Conservation (phyloP, 495 filamentous ascomycete genomes). For the Penicillium turbatum region DNA sequence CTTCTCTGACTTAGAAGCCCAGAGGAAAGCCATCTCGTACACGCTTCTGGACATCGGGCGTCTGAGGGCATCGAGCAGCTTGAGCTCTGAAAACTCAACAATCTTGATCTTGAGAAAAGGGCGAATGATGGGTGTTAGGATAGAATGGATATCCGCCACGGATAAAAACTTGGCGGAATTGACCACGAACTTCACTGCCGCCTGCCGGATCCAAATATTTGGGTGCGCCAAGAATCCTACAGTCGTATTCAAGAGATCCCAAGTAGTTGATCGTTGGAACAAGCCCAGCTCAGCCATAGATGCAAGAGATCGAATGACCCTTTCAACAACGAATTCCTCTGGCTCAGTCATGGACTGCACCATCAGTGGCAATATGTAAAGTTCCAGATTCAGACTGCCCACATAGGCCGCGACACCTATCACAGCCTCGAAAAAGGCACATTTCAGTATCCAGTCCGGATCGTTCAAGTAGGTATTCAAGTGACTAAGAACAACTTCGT, state of each 20-base stretch:
- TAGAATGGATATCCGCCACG: slow-evolving; percentile 73
- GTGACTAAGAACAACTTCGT: slow-evolving; percentile 91
- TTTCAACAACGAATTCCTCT: slow-evolving; percentile 92
- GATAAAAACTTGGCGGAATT: slow-evolving; percentile 74
- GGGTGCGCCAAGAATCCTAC: slow-evolving; percentile 87
- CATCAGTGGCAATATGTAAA: slow-evolving; percentile 95
- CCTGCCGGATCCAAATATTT: slow-evolving; percentile 91
- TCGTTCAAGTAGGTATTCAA: slow-evolving; percentile 98
- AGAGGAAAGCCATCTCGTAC: slow-evolving; percentile 79
- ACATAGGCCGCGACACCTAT: slow-evolving; percentile 90
- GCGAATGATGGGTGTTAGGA: slow-evolving; percentile 70
- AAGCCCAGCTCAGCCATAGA: slow-evolving; percentile 84
- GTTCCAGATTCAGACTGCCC: slow-evolving; percentile 81
- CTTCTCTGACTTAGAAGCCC: slow-evolving; percentile 76
- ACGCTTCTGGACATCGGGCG: slow-evolving; percentile 73
- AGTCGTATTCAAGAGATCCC: slow-evolving; percentile 79
- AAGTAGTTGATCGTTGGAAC: slow-evolving; percentile 76
- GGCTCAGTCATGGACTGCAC: slow-evolving; percentile 93
- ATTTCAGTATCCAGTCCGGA: slow-evolving; percentile 92
- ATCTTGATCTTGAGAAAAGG: slow-evolving; percentile 75
- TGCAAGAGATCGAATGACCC: slow-evolving; percentile 82
- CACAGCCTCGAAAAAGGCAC: slow-evolving; percentile 93
- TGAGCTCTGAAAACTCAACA: slow-evolving; percentile 61
- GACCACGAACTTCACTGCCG: slow-evolving; percentile 75
- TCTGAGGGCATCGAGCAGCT: slow-evolving; percentile 78